Percentiles rank a stretch among this genome's conserved stretches.
phyloP scores from a whole-genome alignment of 306 rosid species.

The Aeschynomene evenia region DNA sequence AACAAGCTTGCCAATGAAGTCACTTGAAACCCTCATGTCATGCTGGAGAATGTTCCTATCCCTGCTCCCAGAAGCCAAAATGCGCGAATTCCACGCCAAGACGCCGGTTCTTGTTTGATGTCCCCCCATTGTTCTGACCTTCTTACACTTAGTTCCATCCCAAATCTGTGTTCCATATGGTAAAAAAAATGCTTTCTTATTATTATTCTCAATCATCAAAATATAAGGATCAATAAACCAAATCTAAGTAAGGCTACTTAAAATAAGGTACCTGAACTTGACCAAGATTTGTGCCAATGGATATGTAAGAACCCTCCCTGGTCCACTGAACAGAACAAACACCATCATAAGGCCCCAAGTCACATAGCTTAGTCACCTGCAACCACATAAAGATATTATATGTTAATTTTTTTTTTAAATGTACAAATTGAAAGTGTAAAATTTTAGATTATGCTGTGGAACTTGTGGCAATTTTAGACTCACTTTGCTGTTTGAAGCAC shows the following conservation, averaged over 20 bases:
- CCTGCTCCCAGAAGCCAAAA: conserved; percentile 92
- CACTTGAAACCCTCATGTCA: conserved; percentile 80
- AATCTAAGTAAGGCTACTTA: not conserved
- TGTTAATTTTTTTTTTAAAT: not conserved
- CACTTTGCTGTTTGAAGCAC: conserved; percentile 92
- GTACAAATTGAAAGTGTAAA: not conserved
- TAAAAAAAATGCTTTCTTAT: conserved; percentile 8
- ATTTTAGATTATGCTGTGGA: not conserved
- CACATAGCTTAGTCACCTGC: conserved; percentile 94
- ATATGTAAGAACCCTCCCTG: conserved; percentile 87
- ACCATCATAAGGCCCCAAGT: conserved; percentile 94
- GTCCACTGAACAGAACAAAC: conserved; percentile 99
- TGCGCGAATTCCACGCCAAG: conserved; percentile 94
- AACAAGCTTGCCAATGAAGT: conserved; percentile 68
- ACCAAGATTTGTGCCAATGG: conserved; percentile 84
- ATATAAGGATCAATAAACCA: not conserved
- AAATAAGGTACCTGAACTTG: conserved; percentile 86
- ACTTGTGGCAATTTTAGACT: conserved; percentile 18
- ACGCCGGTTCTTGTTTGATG: conserved; percentile 99
- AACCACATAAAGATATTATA: conserved; percentile 5
- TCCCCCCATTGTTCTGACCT: conserved; percentile 93
- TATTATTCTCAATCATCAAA: conserved; percentile 17
- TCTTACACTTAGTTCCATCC: conserved; percentile 93
- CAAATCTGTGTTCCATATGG: conserved; percentile 58
- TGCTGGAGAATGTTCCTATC: conserved; percentile 95